Base-by-base conservation (phyloP, 805 yeast species). In the Hanseniaspora meyeri region DNA sequence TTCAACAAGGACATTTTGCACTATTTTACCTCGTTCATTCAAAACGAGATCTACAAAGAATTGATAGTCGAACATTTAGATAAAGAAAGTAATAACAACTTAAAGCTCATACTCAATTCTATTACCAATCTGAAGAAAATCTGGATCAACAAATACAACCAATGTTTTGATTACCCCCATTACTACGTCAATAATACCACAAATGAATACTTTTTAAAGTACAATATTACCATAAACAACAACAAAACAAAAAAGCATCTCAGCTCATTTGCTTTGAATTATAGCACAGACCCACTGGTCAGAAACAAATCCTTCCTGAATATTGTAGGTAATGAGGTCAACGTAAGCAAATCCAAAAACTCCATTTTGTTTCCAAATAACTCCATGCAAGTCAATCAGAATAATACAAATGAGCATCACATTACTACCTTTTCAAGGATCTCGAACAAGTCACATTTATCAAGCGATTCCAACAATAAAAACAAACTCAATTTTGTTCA, bases 1-100 rank as follows among this genome's bases (percentile, higher is more conserved):
- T 68, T 77, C 16, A 74, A 78, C 49, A 62, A 70, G 20, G 72
- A 75, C 55, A 68, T 84, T 37, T 71, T 89, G 55, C 60, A 62
- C 24, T 62, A 67, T 27, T 75, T 80, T 57, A 67, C 74, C 3
- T 60, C 67, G 14, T 72, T 74, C 16, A 60, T 81, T 42, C 75
- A 78, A 65, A 70, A 51, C 10, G 43, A 51, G 4, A 20, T 51
- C n/a, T 10, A 17, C 27, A n/a, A 16, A 67, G 59, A 50, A 65
- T 58, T 62, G 6, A 7, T 43, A 37, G 29, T 14, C 12, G 20
- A 17, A 3, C 11, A 59, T 14, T 38, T 47, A 7, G 39, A 48
- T 14, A 49, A 17, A 40, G 62, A 10, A 32, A 54, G 27, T 60
- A 58, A 34, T 19, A 56, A 34, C 63, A 66, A 49, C 40, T 62